Percentiles rank a stretch among this genome's conserved stretches.
Conservation (phyloP, 2,329 filamentous ascomycete species). For the Dactylellina cionopaga region DNA sequence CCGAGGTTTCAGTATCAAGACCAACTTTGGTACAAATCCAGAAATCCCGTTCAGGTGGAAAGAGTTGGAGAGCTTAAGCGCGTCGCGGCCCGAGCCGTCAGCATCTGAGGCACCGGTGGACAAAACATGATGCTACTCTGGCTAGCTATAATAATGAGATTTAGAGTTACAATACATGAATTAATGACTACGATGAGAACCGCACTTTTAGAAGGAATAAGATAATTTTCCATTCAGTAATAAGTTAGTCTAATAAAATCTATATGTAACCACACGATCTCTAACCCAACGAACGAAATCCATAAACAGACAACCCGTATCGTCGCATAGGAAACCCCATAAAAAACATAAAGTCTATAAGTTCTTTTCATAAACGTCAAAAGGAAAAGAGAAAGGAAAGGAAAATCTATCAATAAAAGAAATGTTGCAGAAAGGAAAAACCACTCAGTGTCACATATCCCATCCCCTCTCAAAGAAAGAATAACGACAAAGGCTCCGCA, state of each 20-base stretch:
- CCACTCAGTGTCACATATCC: conserved; percentile 46
- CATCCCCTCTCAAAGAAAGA: conserved; percentile 50
- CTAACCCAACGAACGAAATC: conserved; percentile 22
- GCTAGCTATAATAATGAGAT: too few relatives aligned
- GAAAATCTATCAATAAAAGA: conserved; percentile 13
- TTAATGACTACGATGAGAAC: background rate
- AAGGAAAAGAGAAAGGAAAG: too few relatives aligned
- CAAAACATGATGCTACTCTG: too few relatives aligned
- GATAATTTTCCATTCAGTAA: conserved; percentile 18
- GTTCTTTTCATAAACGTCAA: conserved; percentile 39
- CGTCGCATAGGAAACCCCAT: conserved; percentile 22
- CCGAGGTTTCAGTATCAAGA: background rate
- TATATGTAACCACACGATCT: conserved; percentile 31
- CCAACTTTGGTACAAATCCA: conserved; percentile 27
- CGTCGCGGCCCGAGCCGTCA: too few relatives aligned
- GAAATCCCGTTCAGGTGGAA: conserved; percentile 13
- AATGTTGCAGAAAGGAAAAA: conserved; percentile 39
- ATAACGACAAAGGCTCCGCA: conserved; percentile 49
- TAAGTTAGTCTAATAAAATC: conserved; percentile 16
- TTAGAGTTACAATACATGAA: too few relatives aligned
- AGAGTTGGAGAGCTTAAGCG: too few relatives aligned
- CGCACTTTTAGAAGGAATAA: background rate
- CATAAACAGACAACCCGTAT: conserved; percentile 21
- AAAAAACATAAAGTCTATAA: conserved; percentile 45
- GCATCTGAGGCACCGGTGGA: too few relatives aligned